These are phyloP conservation scores for Triticum urartu DNA, from an alignment of 176 grass and related monocot genomes.

Conservation along the genomic window DNA sequence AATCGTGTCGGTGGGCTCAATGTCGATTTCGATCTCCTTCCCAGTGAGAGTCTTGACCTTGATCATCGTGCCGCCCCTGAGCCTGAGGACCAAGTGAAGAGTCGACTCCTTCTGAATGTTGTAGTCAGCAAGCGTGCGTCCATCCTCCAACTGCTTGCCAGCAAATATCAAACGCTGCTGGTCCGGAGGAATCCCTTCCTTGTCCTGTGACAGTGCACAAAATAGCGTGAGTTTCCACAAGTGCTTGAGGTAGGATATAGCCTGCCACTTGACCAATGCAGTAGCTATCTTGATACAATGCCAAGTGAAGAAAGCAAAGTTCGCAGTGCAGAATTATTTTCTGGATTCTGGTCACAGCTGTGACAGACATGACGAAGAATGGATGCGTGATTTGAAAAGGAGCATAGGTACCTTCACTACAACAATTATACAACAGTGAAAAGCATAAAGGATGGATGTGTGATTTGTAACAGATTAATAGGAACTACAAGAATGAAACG, in stretches of 20 bases:
- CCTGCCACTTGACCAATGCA: background rate
- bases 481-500: background rate
- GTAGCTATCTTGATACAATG: background rate
- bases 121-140: constrained; percentile 80
- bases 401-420: background rate
- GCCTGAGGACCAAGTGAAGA: constrained; percentile 81
- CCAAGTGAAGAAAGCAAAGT: background rate
- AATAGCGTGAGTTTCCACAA: background rate
- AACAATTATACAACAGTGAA: no score
- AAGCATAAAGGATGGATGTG: background rate
- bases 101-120: constrained; percentile 95
- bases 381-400: background rate
- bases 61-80: constrained; percentile 92
- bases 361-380: background rate
- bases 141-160: constrained; percentile 90
- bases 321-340: background rate
- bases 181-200: constrained; percentile 91
- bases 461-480: background rate
- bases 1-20: constrained; percentile 78
- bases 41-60: constrained; percentile 93
- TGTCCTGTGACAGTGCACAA: constrained; percentile 38
- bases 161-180: constrained; percentile 83
- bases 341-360: background rate
- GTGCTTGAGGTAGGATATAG: background rate
- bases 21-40: constrained; percentile 92